Conservation (phyloP, 179 eudicot genomes). For the Sideroxylon spinosum region DNA sequence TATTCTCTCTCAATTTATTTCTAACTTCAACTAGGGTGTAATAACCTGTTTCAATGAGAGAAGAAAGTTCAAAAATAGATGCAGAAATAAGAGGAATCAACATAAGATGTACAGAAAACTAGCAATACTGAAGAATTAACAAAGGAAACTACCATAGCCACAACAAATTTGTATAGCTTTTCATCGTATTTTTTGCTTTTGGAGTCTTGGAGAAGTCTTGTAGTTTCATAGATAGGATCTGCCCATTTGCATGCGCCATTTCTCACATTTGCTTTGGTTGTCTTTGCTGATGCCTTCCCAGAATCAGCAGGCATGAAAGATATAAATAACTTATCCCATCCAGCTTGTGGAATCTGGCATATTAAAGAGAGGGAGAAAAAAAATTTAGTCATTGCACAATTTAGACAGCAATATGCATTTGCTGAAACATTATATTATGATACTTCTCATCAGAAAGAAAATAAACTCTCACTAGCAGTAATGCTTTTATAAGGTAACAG, state of each 20-base stretch:
- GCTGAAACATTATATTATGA: background rate
- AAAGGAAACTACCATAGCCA: conserved; percentile 64
- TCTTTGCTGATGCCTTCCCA: conserved; percentile 85
- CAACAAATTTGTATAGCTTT: conserved; percentile 84
- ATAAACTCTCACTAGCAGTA: no score
- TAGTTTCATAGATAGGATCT: conserved; percentile 97
- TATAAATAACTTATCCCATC: conserved; percentile 94
- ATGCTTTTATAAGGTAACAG: no score
- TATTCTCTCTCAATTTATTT: no score
- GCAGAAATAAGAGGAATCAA: conserved; percentile 6
- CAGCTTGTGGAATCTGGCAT: conserved; percentile 75
- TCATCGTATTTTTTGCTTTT: conserved; percentile 79
- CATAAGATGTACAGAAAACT: background rate
- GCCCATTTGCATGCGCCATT: conserved; percentile 96
- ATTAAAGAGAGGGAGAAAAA: conserved; percentile 8
- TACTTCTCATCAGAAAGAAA: background rate
- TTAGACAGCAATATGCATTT: background rate
- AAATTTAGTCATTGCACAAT: conserved; percentile 10
- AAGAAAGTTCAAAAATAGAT: background rate
- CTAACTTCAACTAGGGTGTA: background rate
- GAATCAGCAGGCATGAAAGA: conserved; percentile 78
- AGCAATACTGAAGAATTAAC: background rate
- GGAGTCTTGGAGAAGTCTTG: conserved; percentile 84
- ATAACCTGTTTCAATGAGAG: background rate
- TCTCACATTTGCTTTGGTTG: conserved; percentile 92